phyloP scores from a whole-genome alignment of 768 basidiomycete species.

The Chiua virens region DNA sequence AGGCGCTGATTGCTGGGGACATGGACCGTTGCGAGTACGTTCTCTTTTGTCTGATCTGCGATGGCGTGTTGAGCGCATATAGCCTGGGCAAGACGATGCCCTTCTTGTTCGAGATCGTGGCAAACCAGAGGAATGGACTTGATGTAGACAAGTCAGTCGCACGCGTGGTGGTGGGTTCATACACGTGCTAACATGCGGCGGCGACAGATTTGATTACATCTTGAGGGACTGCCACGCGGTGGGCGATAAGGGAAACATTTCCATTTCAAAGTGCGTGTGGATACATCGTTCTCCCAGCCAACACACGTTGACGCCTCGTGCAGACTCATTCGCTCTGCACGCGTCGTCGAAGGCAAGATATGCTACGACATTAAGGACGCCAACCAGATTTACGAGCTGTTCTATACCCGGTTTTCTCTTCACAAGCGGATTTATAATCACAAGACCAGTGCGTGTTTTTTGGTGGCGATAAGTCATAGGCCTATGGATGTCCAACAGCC shows the following conservation, averaged over 20 bases:
- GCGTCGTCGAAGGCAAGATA: slow-evolving; percentile 72
- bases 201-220: slow-evolving; percentile 76
- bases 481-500: slow-evolving; percentile 37
- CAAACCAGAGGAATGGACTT: slow-evolving; percentile 77
- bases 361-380: slow-evolving; percentile 84
- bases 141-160: slow-evolving; percentile 79
- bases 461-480: background rate
- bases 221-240: slow-evolving; percentile 71
- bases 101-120: slow-evolving; percentile 83
- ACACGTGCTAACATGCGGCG: background rate
- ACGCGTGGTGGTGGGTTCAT: background rate
- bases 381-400: slow-evolving; percentile 73
- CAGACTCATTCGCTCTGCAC: slow-evolving; percentile 72
- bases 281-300: background rate
- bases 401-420: slow-evolving; percentile 71
- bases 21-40: slow-evolving; percentile 50
- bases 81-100: slow-evolving; percentile 51
- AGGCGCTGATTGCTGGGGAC: slow-evolving; percentile 77
- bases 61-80: background rate
- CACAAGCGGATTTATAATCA: slow-evolving; percentile 85
- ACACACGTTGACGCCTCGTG: background rate
- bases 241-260: slow-evolving; percentile 58
- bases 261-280: slow-evolving; percentile 43
- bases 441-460: slow-evolving; percentile 50
- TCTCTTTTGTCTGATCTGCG: too few relatives aligned